These are phyloP conservation scores for Jimgerdemannia flammicorona DNA, from an alignment of 192 early-diverging fungal genomes.

Conservation along the genomic window DNA sequence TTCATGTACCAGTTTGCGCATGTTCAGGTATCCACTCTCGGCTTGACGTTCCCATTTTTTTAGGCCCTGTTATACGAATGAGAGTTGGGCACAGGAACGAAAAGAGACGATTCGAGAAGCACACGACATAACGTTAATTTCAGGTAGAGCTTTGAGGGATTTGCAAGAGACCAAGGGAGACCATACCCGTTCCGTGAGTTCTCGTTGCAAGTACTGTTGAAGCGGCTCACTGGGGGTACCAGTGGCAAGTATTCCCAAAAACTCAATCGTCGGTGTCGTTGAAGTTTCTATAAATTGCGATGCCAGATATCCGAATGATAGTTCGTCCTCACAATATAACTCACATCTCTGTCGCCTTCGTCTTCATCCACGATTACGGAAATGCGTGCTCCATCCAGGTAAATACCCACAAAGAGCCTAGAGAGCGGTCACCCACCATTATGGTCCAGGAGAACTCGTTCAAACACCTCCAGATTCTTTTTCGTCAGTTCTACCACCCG, in stretches of 20 bases:
- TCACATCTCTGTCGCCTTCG: no score
- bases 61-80: conserved; percentile 1
- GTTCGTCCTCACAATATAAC: no score
- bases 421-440: conserved; percentile 1
- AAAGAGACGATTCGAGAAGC: not conserved
- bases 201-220: conserved; percentile 13
- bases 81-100: not conserved
- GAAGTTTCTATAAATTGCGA: not conserved
- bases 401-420: not conserved
- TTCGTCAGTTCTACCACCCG: conserved; percentile 4
- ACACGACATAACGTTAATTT: not conserved
- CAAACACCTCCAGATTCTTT: conserved; percentile 4
- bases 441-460: conserved; percentile 6
- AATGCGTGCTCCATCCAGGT: no score
- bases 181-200: conserved; percentile 16
- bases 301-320: no score
- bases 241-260: conserved; percentile 17
- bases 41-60: conserved; percentile 21
- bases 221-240: conserved; percentile 11
- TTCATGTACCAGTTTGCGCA: conserved; percentile 16
- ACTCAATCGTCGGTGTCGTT: conserved; percentile 13
- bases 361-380: not conserved
- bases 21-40: conserved; percentile 5
- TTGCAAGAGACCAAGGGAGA: not conserved
- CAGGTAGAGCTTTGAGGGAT: not conserved